Evolutionary conservation across 1,284 basidiomycete species (phyloP), one percentile per base, ranked within the genome.

Genomic region (Athelia sp.): DNA sequence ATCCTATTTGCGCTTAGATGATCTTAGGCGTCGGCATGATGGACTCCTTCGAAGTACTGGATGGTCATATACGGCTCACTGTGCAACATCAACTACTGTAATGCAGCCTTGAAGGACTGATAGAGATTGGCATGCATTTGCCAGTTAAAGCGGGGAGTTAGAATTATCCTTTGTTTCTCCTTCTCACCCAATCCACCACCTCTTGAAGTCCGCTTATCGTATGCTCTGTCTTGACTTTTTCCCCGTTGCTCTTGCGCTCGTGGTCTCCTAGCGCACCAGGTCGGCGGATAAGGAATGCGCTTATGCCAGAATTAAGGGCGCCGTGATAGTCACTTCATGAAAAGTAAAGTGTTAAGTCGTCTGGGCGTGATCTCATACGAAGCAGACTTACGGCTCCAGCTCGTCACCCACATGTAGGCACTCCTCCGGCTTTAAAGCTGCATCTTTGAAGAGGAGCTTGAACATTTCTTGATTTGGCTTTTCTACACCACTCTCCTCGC

Each of bases 361-460:
- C 24, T 49, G 48, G 32, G n/a, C 26, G 43, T 11, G n/a, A n/a
- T n/a, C n/a, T n/a, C n/a, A n/a, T n/a, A n/a, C n/a, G n/a, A n/a
- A n/a, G n/a, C n/a, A 22, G 26, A 57, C 78, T 55, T 56, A 87
- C 87, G 75, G 74, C 43, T 71, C 61, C 32, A 87, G 60, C 55
- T 89, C 86, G 60, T 90, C 87, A 3, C 87, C 87, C 44, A 90
- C 75, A 57, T 90, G 87, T 24, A 88, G 57, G 26, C 74, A 75
- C 56, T 84, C 73, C 10, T 64, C 56, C 0, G 68, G 63, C 22
- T 54, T 53, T 14, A 77, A 64, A 43, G 48, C 62, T 4, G 32
- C 47, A 46, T 69, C 67, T 19, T 72, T 63, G 2, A 52, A 48
- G 15, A 61, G 47, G 45, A 76, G 68, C 15, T n/a, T n/a, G 64